phyloP scores from a whole-genome alignment of 1,284 basidiomycete species.

The Xanthoconium separans region DNA sequence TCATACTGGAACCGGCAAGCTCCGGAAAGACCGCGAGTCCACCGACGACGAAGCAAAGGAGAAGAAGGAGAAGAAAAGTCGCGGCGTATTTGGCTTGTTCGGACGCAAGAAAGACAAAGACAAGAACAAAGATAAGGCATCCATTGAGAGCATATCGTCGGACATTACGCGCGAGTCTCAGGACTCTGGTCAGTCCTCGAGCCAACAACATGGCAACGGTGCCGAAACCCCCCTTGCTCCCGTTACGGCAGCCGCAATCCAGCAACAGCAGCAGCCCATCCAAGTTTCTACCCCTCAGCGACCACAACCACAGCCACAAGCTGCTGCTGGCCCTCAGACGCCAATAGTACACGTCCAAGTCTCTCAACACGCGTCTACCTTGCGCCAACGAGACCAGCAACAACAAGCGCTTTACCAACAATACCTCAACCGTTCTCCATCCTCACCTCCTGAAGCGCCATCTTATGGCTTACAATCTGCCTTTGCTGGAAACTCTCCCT shows the following conservation, averaged over 20 bases:
- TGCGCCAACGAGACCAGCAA: slow-evolving; percentile 85
- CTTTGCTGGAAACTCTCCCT: slow-evolving; percentile 48
- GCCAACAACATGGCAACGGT: slow-evolving; percentile 34
- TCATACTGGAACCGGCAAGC: slow-evolving; percentile 44
- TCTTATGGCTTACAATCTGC: slow-evolving; percentile 68
- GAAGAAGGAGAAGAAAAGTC: slow-evolving; percentile 65
- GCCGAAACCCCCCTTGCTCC: slow-evolving; percentile 39
- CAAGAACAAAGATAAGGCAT: slow-evolving; percentile 68
- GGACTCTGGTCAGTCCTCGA: slow-evolving; percentile 43
- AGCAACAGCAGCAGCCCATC: slow-evolving; percentile 49
- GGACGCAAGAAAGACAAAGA: slow-evolving; percentile 76
- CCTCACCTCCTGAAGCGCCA: slow-evolving; percentile 70
- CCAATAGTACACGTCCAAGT: slow-evolving; percentile 30
- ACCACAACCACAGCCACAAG: slow-evolving; percentile 33
- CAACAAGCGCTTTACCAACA: slow-evolving; percentile 88
- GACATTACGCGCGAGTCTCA: slow-evolving; percentile 40
- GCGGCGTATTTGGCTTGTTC: slow-evolving; percentile 74
- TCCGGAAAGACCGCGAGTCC: slow-evolving; percentile 61
- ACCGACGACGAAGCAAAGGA: slow-evolving; percentile 57
- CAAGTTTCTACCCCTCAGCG: slow-evolving; percentile 24
- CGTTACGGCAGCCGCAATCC: slow-evolving; percentile 49
- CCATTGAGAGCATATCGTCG: slow-evolving; percentile 46
- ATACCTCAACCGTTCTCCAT: slow-evolving; percentile 80
- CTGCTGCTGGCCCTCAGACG: slow-evolving; percentile 38
- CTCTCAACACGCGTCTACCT: slow-evolving; percentile 54